Evolutionary conservation across 257 asterid species (phyloP).

Genomic region (Paraleonurus japonicus): DNA sequence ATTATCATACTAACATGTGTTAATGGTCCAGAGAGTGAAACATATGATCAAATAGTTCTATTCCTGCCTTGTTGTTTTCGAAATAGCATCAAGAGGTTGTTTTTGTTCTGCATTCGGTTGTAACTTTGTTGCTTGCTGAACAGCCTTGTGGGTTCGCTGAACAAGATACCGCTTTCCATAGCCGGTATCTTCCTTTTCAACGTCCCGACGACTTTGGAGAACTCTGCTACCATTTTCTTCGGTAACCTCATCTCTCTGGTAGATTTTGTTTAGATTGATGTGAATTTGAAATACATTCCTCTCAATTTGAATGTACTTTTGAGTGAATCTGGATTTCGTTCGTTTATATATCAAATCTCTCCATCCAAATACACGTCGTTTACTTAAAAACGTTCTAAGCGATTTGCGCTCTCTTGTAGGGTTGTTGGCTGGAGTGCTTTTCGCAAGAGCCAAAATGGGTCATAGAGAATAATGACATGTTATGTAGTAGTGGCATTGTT

Average conservation of each 20-base stretch:
- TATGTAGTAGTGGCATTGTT: not conserved
- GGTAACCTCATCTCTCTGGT: constrained; percentile 36
- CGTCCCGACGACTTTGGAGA: constrained; percentile 79
- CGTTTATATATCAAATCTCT: not conserved
- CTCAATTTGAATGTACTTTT: not conserved
- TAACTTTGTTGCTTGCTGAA: constrained; percentile 14
- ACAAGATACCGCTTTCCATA: constrained; percentile 86
- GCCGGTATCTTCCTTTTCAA: constrained; percentile 80
- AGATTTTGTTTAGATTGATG: not conserved
- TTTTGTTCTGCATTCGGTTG: not conserved
- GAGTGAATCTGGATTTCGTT: not conserved
- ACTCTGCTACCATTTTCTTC: constrained; percentile 72
- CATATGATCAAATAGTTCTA: too few species aligned
- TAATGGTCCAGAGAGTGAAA: too few species aligned
- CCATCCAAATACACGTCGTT: not conserved
- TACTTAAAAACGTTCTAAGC: too few species aligned
- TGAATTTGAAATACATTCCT: not conserved
- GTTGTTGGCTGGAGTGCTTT: constrained; percentile 76
- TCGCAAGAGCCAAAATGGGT: constrained; percentile 76
- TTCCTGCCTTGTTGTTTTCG: too few species aligned
- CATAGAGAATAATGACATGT: not conserved
- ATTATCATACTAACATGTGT: too few species aligned
- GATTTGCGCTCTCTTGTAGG: constrained; percentile 50
- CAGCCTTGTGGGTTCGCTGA: constrained; percentile 91
- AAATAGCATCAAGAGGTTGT: not conserved